phyloP scores from a whole-genome alignment of 306 rosid genomes.

The Castanospermum australe region DNA sequence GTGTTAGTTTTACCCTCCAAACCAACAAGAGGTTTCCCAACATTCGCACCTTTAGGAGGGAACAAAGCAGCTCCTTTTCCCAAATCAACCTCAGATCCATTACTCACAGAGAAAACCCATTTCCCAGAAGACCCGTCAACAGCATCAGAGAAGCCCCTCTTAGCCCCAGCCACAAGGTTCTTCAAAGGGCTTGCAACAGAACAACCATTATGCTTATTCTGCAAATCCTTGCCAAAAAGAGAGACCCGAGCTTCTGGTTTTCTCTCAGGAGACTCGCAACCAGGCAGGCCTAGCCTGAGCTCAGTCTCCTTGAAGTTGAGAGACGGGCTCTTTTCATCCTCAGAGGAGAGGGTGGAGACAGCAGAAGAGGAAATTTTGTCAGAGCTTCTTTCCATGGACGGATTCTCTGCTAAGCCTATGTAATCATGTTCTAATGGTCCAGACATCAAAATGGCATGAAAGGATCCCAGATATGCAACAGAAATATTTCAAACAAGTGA shows the following conservation, averaged over 20 bases:
- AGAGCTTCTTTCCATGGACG: slow-evolving; percentile 61
- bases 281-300: slow-evolving; percentile 91
- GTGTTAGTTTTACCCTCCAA: slow-evolving; percentile 36
- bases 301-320: slow-evolving; percentile 86
- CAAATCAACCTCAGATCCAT: slow-evolving; percentile 65
- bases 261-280: slow-evolving; percentile 67
- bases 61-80: slow-evolving; percentile 50
- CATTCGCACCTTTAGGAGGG: slow-evolving; percentile 55
- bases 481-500: background rate
- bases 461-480: background rate
- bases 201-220: slow-evolving; percentile 53
- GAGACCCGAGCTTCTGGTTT: slow-evolving; percentile 50
- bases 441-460: slow-evolving; percentile 53
- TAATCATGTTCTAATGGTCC: slow-evolving; percentile 69
- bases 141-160: slow-evolving; percentile 85
- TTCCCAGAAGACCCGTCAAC: slow-evolving; percentile 59
- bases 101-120: slow-evolving; percentile 63
- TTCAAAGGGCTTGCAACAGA: slow-evolving; percentile 41
- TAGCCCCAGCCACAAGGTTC: slow-evolving; percentile 60
- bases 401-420: slow-evolving; percentile 70
- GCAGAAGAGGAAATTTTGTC: slow-evolving; percentile 52
- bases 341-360: slow-evolving; percentile 41
- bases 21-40: slow-evolving; percentile 41
- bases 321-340: slow-evolving; percentile 48
- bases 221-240: slow-evolving; percentile 67